These are phyloP conservation scores for Penicillium oxalicum DNA, from an alignment of 2,329 filamentous ascomycete species.

Conservation along the genomic window DNA sequence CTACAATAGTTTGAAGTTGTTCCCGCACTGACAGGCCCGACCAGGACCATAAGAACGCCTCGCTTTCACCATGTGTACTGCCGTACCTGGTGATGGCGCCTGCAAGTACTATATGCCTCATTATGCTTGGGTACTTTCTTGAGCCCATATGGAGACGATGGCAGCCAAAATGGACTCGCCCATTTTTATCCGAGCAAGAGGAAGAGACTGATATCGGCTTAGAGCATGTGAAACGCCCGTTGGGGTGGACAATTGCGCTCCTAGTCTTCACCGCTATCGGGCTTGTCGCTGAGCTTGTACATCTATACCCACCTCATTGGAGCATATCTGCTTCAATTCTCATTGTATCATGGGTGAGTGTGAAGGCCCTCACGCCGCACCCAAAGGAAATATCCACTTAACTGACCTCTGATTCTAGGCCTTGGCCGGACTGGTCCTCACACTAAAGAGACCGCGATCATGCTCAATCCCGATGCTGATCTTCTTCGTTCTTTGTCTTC, in stretches of 20 bases:
- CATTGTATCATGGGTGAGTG: constrained; percentile 36
- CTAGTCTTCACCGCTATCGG: constrained; percentile 36
- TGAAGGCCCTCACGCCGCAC: no score
- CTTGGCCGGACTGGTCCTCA: constrained; percentile 30
- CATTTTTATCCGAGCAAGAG: constrained; percentile 46
- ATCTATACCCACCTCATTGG: constrained; percentile 18
- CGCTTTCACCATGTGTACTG: constrained; percentile 31
- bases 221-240: constrained; percentile 24
- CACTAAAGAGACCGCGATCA: constrained; percentile 36
- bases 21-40: constrained; percentile 9
- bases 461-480: constrained; percentile 37
- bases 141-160: constrained; percentile 17
- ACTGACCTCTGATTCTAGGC: constrained; percentile 26
- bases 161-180: constrained; percentile 46
- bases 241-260: constrained; percentile 35
- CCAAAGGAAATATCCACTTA: neutral
- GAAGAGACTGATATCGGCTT: constrained; percentile 25
- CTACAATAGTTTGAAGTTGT: neutral
- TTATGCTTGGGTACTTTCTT: constrained; percentile 28
- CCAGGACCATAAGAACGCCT: constrained; percentile 35
- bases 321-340: constrained; percentile 20
- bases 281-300: constrained; percentile 28
- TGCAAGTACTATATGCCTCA: constrained; percentile 19
- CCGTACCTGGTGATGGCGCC: constrained; percentile 30
- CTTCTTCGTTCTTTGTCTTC: constrained; percentile 29